These are phyloP conservation scores for Macrolepiota dolichaula DNA, from an alignment of 768 basidiomycete species.

Conservation along the genomic window DNA sequence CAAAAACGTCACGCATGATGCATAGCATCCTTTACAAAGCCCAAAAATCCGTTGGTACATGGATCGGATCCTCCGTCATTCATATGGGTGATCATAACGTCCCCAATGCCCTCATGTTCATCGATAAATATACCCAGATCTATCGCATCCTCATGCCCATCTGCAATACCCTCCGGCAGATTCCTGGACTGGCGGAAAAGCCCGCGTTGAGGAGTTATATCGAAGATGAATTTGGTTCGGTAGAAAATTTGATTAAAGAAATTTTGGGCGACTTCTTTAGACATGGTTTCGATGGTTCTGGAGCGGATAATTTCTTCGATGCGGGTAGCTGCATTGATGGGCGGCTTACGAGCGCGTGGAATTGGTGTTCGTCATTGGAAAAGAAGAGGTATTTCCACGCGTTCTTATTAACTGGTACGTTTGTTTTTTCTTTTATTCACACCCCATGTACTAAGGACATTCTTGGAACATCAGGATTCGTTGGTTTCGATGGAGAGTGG, in stretches of 20 bases:
- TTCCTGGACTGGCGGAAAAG: slow-evolving; percentile 60
- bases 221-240: slow-evolving; percentile 78
- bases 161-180: slow-evolving; percentile 76
- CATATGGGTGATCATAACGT: slow-evolving; percentile 90
- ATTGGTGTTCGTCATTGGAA: slow-evolving; percentile 84
- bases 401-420: slow-evolving; percentile 72
- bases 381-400: slow-evolving; percentile 84
- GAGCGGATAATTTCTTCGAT: slow-evolving; percentile 90
- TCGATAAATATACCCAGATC: slow-evolving; percentile 91
- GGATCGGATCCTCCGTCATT: slow-evolving; percentile 85
- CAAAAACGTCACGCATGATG: slow-evolving; percentile 91
- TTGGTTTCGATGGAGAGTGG: slow-evolving; percentile 87
- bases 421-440: neutral
- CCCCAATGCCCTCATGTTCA: slow-evolving; percentile 83
- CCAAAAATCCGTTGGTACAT: slow-evolving; percentile 74
- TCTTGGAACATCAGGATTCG: slow-evolving; percentile 50
- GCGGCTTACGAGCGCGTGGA: slow-evolving; percentile 86
- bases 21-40: slow-evolving; percentile 82
- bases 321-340: slow-evolving; percentile 86
- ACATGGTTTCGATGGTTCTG: slow-evolving; percentile 86
- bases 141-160: slow-evolving; percentile 88
- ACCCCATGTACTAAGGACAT: neutral
- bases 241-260: slow-evolving; percentile 63
- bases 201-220: slow-evolving; percentile 75
- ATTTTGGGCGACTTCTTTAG: slow-evolving; percentile 83